These are phyloP conservation scores for Starmerella etchellsii DNA, from an alignment of 805 yeast species.

Conservation along the genomic window DNA sequence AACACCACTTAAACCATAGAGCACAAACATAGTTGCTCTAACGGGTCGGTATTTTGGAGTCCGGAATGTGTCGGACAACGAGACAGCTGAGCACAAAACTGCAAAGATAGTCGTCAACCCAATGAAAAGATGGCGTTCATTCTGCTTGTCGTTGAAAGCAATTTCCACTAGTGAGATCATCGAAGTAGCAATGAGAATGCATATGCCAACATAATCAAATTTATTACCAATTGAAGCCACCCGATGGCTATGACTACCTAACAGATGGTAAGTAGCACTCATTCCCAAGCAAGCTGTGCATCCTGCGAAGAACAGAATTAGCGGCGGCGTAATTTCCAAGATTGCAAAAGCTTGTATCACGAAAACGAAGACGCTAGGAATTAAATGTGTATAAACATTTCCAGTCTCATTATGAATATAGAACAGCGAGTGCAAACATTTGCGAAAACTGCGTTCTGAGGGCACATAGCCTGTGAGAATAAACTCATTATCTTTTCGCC, in stretches of 20 bases:
- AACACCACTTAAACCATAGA: constrained; percentile 66
- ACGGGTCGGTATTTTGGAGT: constrained; percentile 58
- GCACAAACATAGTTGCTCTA: constrained; percentile 65
- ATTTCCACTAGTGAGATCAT: constrained; percentile 39
- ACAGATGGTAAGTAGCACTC: constrained; percentile 54
- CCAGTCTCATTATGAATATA: constrained; percentile 60
- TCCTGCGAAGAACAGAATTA: constrained; percentile 44
- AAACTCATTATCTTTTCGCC: constrained; percentile 66
- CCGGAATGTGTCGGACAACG: constrained; percentile 56
- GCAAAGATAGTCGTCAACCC: constrained; percentile 48
- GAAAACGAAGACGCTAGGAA: constrained; percentile 26
- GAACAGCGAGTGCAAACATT: constrained; percentile 38
- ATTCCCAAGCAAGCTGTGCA: constrained; percentile 46
- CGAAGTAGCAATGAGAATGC: constrained; percentile 52
- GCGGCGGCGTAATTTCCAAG: constrained; percentile 27
- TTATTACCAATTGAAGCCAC: constrained; percentile 50
- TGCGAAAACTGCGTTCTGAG: constrained; percentile 37
- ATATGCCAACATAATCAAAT: constrained; percentile 65
- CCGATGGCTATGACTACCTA: constrained; percentile 51
- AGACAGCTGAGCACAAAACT: constrained; percentile 44
- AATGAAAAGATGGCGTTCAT: constrained; percentile 23
- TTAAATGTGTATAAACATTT: constrained; percentile 55
- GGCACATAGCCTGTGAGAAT: constrained; percentile 53
- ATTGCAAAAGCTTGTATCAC: constrained; percentile 11
- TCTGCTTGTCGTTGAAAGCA: constrained; percentile 32